These are phyloP conservation scores for Trichoderma reesei DNA, from an alignment of 495 filamentous ascomycete species.

Conservation along the genomic window DNA sequence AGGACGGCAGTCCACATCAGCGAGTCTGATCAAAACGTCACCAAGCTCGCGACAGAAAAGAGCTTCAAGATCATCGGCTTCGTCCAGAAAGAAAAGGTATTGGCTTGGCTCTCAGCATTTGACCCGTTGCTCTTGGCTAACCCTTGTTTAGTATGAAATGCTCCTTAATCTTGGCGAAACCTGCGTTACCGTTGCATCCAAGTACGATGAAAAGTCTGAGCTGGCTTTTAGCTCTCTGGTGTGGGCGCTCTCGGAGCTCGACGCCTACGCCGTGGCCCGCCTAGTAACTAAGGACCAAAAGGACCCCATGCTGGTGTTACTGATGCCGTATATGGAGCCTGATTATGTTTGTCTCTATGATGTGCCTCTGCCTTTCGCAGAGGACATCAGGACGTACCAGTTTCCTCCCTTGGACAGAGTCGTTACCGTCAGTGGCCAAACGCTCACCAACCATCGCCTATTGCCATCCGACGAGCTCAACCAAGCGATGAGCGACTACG, in stretches of 20 bases:
- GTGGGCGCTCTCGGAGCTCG: slow-evolving; percentile 75
- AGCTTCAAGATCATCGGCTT: slow-evolving; percentile 81
- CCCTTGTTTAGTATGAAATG: slow-evolving; percentile 56
- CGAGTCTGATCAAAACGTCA: slow-evolving; percentile 71
- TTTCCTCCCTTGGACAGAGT: slow-evolving; percentile 88
- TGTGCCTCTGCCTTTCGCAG: slow-evolving; percentile 84
- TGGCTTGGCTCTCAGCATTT: background rate
- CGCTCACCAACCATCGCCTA: slow-evolving; percentile 73
- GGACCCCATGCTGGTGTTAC: slow-evolving; percentile 65
- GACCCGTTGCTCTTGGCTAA: slow-evolving; percentile 13
- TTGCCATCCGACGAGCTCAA: slow-evolving; percentile 67
- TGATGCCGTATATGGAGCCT: slow-evolving; percentile 69
- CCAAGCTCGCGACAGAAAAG: slow-evolving; percentile 65
- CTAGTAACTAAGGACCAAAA: slow-evolving; percentile 74
- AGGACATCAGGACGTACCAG: slow-evolving; percentile 79
- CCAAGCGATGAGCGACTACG: slow-evolving; percentile 78
- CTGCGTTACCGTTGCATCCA: slow-evolving; percentile 63
- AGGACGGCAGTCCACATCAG: slow-evolving; percentile 83
- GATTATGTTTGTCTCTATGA: slow-evolving; percentile 86
- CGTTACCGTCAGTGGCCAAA: slow-evolving; percentile 79
- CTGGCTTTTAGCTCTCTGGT: slow-evolving; percentile 85
- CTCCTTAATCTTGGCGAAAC: slow-evolving; percentile 77
- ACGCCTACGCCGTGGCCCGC: slow-evolving; percentile 79
- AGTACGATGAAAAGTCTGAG: slow-evolving; percentile 60
- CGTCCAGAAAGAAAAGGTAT: slow-evolving; percentile 61